A percentile compares a stretch with the other conserved stretches of the same genome.
phyloP scores from a whole-genome alignment of 108 stramenopile species.

The Thalassiosira profunda region DNA sequence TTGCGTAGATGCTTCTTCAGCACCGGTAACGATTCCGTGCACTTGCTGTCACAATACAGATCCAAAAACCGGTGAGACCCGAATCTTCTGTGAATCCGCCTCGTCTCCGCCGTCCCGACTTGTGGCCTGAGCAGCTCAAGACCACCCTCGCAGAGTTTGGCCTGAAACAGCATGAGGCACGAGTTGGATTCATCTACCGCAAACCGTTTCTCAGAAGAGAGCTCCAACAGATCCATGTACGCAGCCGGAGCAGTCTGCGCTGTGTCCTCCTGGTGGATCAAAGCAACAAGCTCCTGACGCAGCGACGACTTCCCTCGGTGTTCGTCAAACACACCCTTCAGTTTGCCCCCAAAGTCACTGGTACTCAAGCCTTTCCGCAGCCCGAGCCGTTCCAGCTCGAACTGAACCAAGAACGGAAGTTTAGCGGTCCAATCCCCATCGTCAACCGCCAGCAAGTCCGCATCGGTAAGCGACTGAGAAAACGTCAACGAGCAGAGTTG shows the following conservation, averaged over 20 bases:
- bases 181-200: constrained; percentile 9
- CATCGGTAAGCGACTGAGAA: no score
- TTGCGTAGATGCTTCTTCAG: not conserved
- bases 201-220: not conserved
- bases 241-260: not conserved
- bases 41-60: constrained; percentile 4
- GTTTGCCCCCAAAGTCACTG: no score
- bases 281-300: not conserved
- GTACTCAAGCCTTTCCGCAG: not conserved
- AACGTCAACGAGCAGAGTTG: no score
- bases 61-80: constrained; percentile 37
- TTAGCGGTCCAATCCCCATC: not conserved
- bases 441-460: not conserved
- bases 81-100: constrained; percentile 33
- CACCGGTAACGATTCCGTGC: not conserved
- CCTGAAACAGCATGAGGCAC: constrained; percentile 8
- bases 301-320: not conserved
- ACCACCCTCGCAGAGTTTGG: constrained; percentile 1
- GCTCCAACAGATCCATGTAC: not conserved
- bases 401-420: constrained; percentile 10
- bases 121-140: constrained; percentile 11
- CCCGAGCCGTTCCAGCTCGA: constrained; percentile 1
- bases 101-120: not conserved
- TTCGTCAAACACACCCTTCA: no score
- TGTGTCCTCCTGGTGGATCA: constrained; percentile 1